phyloP scores from a whole-genome alignment of 306 rosid genomes.

The Oxytropis ochrocephala region DNA sequence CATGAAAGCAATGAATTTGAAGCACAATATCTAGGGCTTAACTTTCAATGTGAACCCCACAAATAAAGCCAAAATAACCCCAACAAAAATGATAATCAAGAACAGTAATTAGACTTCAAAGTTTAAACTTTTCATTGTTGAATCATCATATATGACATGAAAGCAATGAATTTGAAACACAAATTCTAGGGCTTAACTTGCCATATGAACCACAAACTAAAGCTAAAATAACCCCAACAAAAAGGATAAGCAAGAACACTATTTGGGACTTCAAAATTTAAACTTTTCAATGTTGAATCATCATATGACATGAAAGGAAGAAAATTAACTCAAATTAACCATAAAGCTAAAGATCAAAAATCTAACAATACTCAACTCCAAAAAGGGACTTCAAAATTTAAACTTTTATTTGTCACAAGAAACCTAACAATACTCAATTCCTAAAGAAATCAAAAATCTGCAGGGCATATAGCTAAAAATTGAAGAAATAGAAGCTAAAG shows the following conservation, averaged over 20 bases:
- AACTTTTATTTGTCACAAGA: background rate
- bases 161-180: too few relatives aligned
- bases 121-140: background rate
- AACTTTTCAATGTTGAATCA: background rate
- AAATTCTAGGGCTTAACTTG: background rate
- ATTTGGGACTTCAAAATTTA: background rate
- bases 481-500: conserved; percentile 8
- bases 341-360: conserved; percentile 12
- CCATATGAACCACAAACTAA: background rate
- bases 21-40: background rate
- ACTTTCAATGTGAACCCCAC: background rate
- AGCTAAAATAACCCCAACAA: background rate
- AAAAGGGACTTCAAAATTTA: too few relatives aligned
- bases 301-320: background rate
- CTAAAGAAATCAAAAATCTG: background rate
- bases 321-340: background rate
- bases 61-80: background rate
- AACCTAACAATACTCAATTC: conserved; percentile 16
- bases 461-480: background rate
- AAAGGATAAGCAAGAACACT: background rate
- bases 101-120: background rate
- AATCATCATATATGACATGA: background rate
- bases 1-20: background rate
- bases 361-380: conserved; percentile 13
- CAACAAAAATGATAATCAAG: background rate